phyloP scores from a whole-genome alignment of 2,329 filamentous ascomycete genomes.

The Chaetomiaceae sp. region DNA sequence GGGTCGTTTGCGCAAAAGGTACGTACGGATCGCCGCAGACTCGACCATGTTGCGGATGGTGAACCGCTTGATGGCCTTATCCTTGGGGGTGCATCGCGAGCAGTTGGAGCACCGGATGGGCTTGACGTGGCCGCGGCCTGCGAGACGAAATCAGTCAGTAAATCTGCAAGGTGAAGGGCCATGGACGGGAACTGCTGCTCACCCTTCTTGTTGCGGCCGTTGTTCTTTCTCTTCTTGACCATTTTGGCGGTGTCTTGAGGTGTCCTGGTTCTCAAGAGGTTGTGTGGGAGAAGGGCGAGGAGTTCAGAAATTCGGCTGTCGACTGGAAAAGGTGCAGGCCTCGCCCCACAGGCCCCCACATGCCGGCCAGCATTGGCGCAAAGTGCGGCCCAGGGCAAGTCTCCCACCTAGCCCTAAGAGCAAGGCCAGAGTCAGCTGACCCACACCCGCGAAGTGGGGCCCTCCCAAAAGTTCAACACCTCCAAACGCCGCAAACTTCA shows the following conservation, averaged over 20 bases:
- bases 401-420: constrained; percentile 22
- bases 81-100: constrained; percentile 90
- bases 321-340: constrained; percentile 18
- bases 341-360: constrained; percentile 19
- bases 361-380: constrained; percentile 1
- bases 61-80: constrained; percentile 99
- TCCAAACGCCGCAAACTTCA: constrained; percentile 22
- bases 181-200: too few species aligned
- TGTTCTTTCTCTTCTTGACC: constrained; percentile 67
- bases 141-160: constrained; percentile 7
- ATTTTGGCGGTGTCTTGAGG: constrained; percentile 56
- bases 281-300: constrained; percentile 21
- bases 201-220: constrained; percentile 32
- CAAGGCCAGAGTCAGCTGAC: constrained; percentile 24
- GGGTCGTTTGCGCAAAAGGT: neutral
- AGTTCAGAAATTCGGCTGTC: constrained; percentile 19
- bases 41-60: constrained; percentile 99
- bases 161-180: neutral
- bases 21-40: constrained; percentile 98
- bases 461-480: constrained; percentile 26
- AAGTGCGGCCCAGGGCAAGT: constrained; percentile 22
- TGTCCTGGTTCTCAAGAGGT: constrained; percentile 27
- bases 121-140: constrained; percentile 94
- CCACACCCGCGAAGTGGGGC: constrained; percentile 21
- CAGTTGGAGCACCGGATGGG: constrained; percentile 79